Evolutionary conservation across 2,329 filamentous ascomycete genomes (phyloP).

Genomic region (Aspergillus viridinutans): DNA sequence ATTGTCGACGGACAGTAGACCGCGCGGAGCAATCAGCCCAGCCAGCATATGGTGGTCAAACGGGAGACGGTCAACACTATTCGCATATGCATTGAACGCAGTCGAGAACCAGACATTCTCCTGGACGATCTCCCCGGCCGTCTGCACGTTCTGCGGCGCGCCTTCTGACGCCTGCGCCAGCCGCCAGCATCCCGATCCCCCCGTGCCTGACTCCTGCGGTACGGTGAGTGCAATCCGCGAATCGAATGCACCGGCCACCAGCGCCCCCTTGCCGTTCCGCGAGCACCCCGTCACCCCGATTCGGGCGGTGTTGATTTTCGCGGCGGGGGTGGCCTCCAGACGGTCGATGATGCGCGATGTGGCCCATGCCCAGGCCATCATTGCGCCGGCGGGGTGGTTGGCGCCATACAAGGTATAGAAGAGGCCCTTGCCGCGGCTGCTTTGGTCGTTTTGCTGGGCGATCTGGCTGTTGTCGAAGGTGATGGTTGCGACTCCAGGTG

Average conservation of each 20-base stretch:
- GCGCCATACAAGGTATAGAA: constrained; percentile 59
- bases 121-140: constrained; percentile 53
- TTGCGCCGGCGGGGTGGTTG: constrained; percentile 52
- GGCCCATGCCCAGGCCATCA: constrained; percentile 62
- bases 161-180: constrained; percentile 49
- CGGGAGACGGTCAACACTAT: constrained; percentile 46
- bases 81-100: constrained; percentile 51
- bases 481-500: constrained; percentile 53
- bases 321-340: constrained; percentile 47
- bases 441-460: constrained; percentile 44
- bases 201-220: constrained; percentile 60
- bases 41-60: constrained; percentile 58
- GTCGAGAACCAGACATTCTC: constrained; percentile 63
- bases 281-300: constrained; percentile 61
- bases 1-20: constrained; percentile 36
- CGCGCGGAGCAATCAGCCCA: constrained; percentile 53
- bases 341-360: constrained; percentile 58
- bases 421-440: constrained; percentile 53
- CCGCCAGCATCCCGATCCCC: constrained; percentile 60
- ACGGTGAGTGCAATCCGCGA: constrained; percentile 57
- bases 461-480: constrained; percentile 58
- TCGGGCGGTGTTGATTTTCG: constrained; percentile 46
- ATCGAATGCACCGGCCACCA: constrained; percentile 58
- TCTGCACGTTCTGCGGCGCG: constrained; percentile 57
- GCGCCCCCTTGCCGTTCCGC: constrained; percentile 61